Conservation (phyloP, 1,139 yeast species). For the Kodamaea plutei region DNA sequence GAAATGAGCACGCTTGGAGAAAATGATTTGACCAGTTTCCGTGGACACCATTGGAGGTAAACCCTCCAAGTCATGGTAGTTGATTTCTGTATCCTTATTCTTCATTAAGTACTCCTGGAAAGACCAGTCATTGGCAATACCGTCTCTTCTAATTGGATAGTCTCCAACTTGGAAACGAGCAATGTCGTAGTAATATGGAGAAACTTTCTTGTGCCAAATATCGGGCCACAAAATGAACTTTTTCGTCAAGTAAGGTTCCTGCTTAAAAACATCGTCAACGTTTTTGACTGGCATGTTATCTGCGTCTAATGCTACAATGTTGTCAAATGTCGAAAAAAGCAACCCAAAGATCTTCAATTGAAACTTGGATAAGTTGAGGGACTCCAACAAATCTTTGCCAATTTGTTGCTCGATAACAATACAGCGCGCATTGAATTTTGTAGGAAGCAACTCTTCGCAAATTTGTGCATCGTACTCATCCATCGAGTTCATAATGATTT, state of each 20-base stretch:
- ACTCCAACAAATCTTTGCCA: conserved; percentile 21
- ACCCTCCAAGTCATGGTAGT: conserved; percentile 33
- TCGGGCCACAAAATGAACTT: conserved; percentile 39
- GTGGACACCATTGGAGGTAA: conserved; percentile 26
- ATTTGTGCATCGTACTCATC: conserved; percentile 25
- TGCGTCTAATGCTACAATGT: conserved; percentile 32
- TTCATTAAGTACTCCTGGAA: conserved; percentile 20
- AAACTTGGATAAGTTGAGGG: conserved; percentile 20
- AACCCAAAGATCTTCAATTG: conserved; percentile 32
- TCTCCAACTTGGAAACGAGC: conserved; percentile 31
- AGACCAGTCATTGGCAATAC: conserved; percentile 25
- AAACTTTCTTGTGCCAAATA: conserved; percentile 33
- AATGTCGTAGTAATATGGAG: conserved; percentile 33
- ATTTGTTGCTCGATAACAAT: conserved; percentile 26
- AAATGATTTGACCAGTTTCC: conserved; percentile 36
- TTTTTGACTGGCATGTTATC: conserved; percentile 33
- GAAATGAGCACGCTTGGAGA: conserved; percentile 30
- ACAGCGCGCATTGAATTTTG: conserved; percentile 28
- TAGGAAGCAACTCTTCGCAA: conserved; percentile 28
- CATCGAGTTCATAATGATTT: conserved; percentile 26
- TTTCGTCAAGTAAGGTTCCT: conserved; percentile 25
- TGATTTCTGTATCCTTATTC: conserved; percentile 17
- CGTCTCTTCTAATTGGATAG: conserved; percentile 23
- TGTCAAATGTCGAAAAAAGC: conserved; percentile 32
- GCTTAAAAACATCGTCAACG: conserved; percentile 24